These are phyloP conservation scores for Populus hybrid DNA, from an alignment of 441 rosid genomes.

Conservation along the genomic window DNA sequence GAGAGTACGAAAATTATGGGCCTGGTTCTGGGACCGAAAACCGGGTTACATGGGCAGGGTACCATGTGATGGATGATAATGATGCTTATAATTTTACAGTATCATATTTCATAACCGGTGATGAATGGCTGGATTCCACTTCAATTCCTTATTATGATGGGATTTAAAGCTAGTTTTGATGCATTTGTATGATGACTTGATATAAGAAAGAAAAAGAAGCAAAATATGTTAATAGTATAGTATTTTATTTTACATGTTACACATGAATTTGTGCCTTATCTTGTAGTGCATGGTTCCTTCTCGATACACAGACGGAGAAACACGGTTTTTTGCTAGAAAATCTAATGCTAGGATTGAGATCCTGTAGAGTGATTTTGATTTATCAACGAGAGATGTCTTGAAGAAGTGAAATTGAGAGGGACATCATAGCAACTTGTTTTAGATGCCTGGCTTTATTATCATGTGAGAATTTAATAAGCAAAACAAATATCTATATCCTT, in stretches of 20 bases:
- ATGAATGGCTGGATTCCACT: conserved; percentile 73
- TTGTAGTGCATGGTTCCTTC: not conserved
- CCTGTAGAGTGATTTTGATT: not conserved
- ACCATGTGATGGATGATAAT: conserved; percentile 56
- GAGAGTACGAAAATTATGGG: conserved; percentile 70
- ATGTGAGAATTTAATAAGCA: not conserved
- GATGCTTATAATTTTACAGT: conserved; percentile 66
- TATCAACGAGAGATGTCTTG: not conserved
- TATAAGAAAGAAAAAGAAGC: not conserved
- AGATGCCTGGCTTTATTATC: not conserved
- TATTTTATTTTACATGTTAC: not conserved
- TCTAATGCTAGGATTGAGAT: not conserved
- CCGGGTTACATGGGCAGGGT: conserved; percentile 69
- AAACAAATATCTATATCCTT: not conserved
- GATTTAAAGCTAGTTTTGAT: conserved; percentile 16
- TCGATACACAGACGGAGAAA: not conserved
- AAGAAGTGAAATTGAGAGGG: not conserved
- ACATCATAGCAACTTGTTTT: not conserved
- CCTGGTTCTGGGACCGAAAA: conserved; percentile 57
- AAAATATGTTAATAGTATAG: not conserved
- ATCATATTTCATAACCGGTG: conserved; percentile 60
- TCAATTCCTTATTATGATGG: conserved; percentile 55
- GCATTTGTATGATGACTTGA: not conserved
- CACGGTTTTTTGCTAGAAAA: not conserved
- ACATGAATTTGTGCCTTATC: not conserved